Evolutionary conservation across 805 yeast species (phyloP).

Genomic region (Nematodospora valgi): DNA sequence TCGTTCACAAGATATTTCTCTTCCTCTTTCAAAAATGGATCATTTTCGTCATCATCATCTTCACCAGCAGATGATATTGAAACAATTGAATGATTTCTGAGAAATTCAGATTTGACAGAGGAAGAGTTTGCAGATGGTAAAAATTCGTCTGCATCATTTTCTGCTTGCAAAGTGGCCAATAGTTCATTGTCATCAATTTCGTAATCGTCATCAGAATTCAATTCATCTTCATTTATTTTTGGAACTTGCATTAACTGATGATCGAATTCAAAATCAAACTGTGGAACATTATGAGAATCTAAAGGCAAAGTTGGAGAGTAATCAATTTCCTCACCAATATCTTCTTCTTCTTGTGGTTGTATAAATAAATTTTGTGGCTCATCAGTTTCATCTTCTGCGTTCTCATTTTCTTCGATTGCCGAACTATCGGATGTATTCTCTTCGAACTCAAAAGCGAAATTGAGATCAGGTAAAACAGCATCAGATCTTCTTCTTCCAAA

Average conservation of each 20-base stretch:
- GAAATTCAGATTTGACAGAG: slow-evolving; percentile 2
- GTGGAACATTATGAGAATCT: slow-evolving; percentile 6
- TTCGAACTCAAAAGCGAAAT: slow-evolving; percentile 37
- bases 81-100: slow-evolving; percentile 24
- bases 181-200: slow-evolving; percentile 51
- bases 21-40: slow-evolving; percentile 40
- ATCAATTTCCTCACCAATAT: slow-evolving; percentile 14
- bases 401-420: slow-evolving; percentile 14
- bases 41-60: slow-evolving; percentile 33
- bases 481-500: slow-evolving; percentile 35
- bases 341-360: slow-evolving; percentile 14
- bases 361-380: slow-evolving; percentile 9
- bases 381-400: slow-evolving; percentile 12
- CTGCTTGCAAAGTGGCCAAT: slow-evolving; percentile 45
- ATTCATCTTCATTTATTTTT: slow-evolving; percentile 45
- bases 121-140: slow-evolving; percentile 7
- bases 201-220: slow-evolving; percentile 62
- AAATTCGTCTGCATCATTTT: slow-evolving; percentile 42
- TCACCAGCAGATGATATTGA: slow-evolving; percentile 17
- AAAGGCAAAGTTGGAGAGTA: slow-evolving; percentile 7
- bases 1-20: slow-evolving; percentile 44
- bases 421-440: background rate
- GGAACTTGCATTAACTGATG: slow-evolving; percentile 45
- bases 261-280: slow-evolving; percentile 29
- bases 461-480: slow-evolving; percentile 40